These are phyloP conservation scores for Cryptococcus amylolentus DNA, from an alignment of 1,284 basidiomycete species.

Conservation along the genomic window DNA sequence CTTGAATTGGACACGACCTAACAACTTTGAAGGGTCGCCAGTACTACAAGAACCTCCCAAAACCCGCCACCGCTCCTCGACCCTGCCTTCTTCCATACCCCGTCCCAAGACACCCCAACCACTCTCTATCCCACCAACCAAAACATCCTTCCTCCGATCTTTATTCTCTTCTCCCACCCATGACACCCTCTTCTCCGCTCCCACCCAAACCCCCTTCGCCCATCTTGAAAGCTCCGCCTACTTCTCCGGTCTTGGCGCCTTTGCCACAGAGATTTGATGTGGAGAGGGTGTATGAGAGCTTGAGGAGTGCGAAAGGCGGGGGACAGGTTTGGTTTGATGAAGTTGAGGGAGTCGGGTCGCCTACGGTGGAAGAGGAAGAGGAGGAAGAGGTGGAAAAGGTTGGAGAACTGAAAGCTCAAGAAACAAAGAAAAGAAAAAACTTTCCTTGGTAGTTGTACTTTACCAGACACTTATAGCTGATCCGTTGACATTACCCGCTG, in stretches of 20 bases:
- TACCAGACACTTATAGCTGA: neutral
- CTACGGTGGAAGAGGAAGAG: neutral
- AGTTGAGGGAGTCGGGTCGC: conserved; percentile 2
- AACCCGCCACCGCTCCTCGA: neutral
- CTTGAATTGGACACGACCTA: neutral
- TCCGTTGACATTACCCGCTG: neutral
- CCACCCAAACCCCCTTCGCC: neutral
- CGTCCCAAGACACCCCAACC: neutral
- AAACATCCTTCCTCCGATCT: neutral
- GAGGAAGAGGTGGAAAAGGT: neutral
- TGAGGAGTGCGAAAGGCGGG: neutral
- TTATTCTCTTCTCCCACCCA: neutral
- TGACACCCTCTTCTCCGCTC: neutral
- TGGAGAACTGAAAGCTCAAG: neutral
- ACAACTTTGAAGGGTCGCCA: neutral
- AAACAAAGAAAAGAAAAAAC: neutral
- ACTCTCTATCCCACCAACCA: neutral
- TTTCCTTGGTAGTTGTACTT: neutral
- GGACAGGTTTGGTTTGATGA: conserved; percentile 1
- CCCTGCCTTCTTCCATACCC: neutral
- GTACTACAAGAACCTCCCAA: neutral
- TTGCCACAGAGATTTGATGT: neutral
- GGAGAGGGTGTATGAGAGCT: neutral
- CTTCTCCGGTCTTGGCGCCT: neutral
- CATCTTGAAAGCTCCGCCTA: neutral